Percentiles rank a stretch among this genome's conserved stretches.
Evolutionary conservation across 2,329 filamentous ascomycete species (phyloP).

Genomic region (Bipolaris gigantea): DNA sequence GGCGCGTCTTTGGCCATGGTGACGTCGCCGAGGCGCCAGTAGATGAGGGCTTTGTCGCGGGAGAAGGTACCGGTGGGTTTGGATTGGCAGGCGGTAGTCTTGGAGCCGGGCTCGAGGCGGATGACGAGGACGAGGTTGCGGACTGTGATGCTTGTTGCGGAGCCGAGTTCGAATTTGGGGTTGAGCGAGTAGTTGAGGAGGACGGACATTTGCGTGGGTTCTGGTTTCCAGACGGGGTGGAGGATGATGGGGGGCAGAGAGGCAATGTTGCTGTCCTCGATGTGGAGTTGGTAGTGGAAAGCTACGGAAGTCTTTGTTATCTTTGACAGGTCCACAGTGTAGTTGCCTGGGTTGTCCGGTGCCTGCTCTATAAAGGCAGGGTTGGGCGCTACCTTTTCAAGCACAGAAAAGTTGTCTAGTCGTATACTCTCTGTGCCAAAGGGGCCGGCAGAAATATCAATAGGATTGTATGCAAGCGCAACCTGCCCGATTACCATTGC

Average conservation of each 20-base stretch:
- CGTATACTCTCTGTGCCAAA: constrained; percentile 67
- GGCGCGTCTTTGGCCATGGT: constrained; percentile 60
- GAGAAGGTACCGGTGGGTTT: constrained; percentile 80
- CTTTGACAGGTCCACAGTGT: constrained; percentile 71
- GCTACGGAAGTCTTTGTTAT: constrained; percentile 74
- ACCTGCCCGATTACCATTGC: constrained; percentile 84
- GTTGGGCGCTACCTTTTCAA: constrained; percentile 93
- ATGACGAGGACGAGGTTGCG: constrained; percentile 77
- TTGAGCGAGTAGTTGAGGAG: constrained; percentile 85
- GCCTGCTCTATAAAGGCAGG: constrained; percentile 81
- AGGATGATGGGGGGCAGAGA: constrained; percentile 72
- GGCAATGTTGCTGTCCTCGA: constrained; percentile 58
- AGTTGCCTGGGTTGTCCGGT: constrained; percentile 73
- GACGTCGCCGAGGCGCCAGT: constrained; percentile 79
- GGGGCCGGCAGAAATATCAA: constrained; percentile 48
- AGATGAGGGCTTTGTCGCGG: constrained; percentile 74
- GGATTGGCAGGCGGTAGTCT: constrained; percentile 69
- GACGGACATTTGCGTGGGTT: constrained; percentile 82
- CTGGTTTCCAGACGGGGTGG: constrained; percentile 77
- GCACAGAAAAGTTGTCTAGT: constrained; percentile 81
- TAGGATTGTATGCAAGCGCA: constrained; percentile 76
- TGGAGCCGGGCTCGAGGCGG: constrained; percentile 65
- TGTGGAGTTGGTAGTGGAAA: constrained; percentile 89
- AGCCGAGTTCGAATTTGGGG: constrained; percentile 59
- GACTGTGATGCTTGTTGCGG: constrained; percentile 56